Evolutionary conservation across 2,329 filamentous ascomycete genomes (phyloP).

Genomic region (Talaromyces sp.): DNA sequence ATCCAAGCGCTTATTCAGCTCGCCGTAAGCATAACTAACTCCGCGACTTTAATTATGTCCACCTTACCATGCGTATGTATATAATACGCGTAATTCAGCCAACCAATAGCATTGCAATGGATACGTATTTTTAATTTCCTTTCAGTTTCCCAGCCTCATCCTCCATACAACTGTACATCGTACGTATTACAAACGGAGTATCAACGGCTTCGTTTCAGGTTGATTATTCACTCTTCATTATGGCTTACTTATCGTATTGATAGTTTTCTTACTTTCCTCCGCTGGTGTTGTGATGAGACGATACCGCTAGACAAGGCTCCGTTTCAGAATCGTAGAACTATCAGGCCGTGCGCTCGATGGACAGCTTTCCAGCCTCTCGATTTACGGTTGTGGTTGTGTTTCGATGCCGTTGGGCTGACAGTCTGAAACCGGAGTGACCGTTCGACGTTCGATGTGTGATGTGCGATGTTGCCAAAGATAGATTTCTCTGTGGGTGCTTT

Average conservation of each 20-base stretch:
- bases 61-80: background rate
- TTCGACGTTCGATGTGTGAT: background rate
- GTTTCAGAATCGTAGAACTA: background rate
- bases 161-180: background rate
- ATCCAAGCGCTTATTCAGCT: background rate
- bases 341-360: slow-evolving; percentile 1
- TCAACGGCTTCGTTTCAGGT: slow-evolving; percentile 2
- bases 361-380: slow-evolving; percentile 1
- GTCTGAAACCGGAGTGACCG: no score
- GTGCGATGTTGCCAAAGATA: background rate
- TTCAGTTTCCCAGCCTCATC: slow-evolving; percentile 2
- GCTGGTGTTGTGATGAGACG: background rate
- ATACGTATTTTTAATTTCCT: slow-evolving; percentile 1
- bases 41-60: background rate
- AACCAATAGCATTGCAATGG: background rate
- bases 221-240: background rate
- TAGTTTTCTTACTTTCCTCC: background rate
- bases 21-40: background rate
- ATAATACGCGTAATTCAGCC: no score
- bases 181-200: background rate
- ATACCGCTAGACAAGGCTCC: background rate
- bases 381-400: background rate
- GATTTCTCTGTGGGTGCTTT: background rate
- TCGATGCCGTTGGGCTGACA: background rate
- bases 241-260: background rate